These are phyloP conservation scores for Somion occarium DNA, from an alignment of 1,284 basidiomycete genomes.

Conservation along the genomic window DNA sequence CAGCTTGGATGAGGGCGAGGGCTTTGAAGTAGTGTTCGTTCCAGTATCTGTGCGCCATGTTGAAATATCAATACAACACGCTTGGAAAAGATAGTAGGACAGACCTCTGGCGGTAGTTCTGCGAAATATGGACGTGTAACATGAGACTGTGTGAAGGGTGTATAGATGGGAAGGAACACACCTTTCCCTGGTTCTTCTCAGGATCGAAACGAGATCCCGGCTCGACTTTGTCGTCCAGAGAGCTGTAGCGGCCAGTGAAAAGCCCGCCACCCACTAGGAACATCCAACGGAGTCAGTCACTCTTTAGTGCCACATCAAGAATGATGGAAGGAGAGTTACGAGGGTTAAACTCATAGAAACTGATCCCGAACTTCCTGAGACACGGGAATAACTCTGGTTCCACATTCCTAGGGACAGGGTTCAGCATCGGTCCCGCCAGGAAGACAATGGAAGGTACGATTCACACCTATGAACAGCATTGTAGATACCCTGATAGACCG, in stretches of 20 bases:
- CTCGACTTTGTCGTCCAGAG: constrained; percentile 27
- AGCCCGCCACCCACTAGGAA: constrained; percentile 32
- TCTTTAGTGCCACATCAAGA: not conserved
- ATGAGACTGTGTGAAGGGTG: constrained; percentile 16
- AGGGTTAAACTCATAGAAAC: constrained; percentile 58
- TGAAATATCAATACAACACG: not conserved
- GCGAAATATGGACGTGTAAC: not conserved
- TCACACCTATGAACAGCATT: constrained; percentile 43
- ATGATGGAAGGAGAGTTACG: constrained; percentile 16
- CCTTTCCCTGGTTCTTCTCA: constrained; percentile 26
- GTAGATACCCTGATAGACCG: constrained; percentile 66
- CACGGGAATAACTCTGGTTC: constrained; percentile 63
- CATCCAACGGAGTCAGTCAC: not conserved
- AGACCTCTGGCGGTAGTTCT: constrained; percentile 24
- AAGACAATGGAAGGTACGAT: not conserved
- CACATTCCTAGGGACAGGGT: constrained; percentile 26
- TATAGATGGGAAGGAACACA: constrained; percentile 7
- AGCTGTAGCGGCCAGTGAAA: constrained; percentile 32
- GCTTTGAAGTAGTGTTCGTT: constrained; percentile 47
- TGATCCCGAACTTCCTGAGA: constrained; percentile 56
- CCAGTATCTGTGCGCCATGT: constrained; percentile 33
- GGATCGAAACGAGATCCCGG: constrained; percentile 37
- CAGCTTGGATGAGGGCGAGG: constrained; percentile 32
- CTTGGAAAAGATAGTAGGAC: not conserved
- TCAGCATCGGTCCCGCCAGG: not conserved